Evolutionary conservation across 305 asterid species (phyloP).

Genomic region (Solanum hybrid): DNA sequence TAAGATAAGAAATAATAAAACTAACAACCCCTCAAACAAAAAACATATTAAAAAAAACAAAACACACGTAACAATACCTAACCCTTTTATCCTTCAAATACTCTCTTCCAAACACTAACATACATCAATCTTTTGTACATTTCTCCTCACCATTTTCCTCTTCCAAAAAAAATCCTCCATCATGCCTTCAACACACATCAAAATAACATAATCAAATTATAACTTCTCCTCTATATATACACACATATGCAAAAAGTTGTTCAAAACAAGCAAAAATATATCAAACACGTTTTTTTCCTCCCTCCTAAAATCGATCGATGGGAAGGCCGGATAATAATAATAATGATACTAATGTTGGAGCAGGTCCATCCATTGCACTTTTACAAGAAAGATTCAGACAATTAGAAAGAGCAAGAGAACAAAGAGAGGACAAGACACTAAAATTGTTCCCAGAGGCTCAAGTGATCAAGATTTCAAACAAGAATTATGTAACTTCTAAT

Average conservation of each 20-base stretch:
- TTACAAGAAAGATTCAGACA: slow-evolving; percentile 10
- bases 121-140: not conserved
- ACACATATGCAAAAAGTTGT: not conserved
- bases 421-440: not conserved
- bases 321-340: not conserved
- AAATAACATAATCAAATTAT: not conserved
- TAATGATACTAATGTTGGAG: not conserved
- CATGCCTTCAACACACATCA: not conserved
- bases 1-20: not conserved
- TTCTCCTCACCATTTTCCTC: slow-evolving; percentile 1
- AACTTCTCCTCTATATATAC: not conserved
- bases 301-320: not conserved
- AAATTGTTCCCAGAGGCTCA: slow-evolving; percentile 2
- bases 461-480: not conserved
- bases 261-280: not conserved
- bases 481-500: not conserved
- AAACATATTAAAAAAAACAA: not conserved
- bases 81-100: slow-evolving; percentile 8
- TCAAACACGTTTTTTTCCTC: not conserved
- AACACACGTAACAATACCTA: slow-evolving; percentile 8
- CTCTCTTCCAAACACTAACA: slow-evolving; percentile 1
- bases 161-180: not conserved
- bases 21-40: not conserved
- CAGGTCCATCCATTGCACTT: slow-evolving; percentile 8
- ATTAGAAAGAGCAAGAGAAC: slow-evolving; percentile 6